These are phyloP conservation scores for Vitis hybrid DNA, from an alignment of 177 flowering plant species.

Conservation along the genomic window DNA sequence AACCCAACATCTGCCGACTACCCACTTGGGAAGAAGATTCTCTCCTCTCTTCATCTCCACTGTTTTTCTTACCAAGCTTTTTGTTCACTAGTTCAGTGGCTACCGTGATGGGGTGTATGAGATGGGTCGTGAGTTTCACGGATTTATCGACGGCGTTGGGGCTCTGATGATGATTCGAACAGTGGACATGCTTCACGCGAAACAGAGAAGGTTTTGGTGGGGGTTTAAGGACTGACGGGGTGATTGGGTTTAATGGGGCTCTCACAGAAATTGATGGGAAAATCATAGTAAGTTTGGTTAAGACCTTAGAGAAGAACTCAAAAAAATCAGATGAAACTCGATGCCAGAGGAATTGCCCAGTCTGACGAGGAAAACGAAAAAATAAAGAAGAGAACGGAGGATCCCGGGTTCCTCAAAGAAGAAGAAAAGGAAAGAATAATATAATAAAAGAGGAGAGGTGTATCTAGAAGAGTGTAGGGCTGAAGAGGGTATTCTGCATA, in stretches of 20 bases:
- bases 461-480: conserved; percentile 17
- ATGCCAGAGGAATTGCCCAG: background rate
- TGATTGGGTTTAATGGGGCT: conserved; percentile 9
- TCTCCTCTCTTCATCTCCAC: conserved; percentile 19
- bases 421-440: background rate
- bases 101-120: conserved; percentile 21
- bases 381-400: background rate
- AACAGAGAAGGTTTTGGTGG: background rate
- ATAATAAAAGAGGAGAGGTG: background rate
- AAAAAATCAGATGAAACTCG: too few relatives aligned
- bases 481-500: too few relatives aligned
- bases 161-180: conserved; percentile 19
- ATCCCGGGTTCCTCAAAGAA: conserved; percentile 3
- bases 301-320: background rate
- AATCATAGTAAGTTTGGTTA: conserved; percentile 27
- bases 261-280: conserved; percentile 19
- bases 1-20: conserved; percentile 38
- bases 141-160: conserved; percentile 21
- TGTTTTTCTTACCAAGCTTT: conserved; percentile 14
- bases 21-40: conserved; percentile 28
- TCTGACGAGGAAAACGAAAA: background rate
- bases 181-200: conserved; percentile 16
- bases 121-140: conserved; percentile 21
- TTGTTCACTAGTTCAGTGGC: conserved; percentile 14
- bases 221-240: conserved; percentile 7